Conservation (phyloP, 495 filamentous ascomycete genomes). For the Penicillium pulvis region DNA sequence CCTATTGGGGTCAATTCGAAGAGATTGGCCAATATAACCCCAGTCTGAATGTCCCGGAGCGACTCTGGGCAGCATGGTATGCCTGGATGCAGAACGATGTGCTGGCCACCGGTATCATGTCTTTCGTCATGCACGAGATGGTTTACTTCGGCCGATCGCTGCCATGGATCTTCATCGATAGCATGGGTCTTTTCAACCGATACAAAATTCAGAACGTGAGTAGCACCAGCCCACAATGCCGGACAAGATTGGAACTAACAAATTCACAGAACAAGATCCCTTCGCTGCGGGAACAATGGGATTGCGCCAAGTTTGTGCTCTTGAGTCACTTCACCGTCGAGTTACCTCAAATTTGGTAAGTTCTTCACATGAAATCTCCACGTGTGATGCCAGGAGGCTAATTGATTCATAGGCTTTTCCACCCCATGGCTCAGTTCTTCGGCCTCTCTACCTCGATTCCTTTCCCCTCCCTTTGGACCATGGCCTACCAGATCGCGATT, state of each 20-base stretch:
- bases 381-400: neutral
- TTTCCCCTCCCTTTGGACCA: conserved; percentile 81
- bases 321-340: conserved; percentile 96
- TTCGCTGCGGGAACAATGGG: conserved; percentile 87
- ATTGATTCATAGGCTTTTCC: conserved; percentile 69
- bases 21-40: conserved; percentile 87
- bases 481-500: conserved; percentile 87
- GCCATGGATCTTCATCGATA: conserved; percentile 93
- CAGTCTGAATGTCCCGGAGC: conserved; percentile 80
- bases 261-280: conserved; percentile 79
- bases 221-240: conserved; percentile 4
- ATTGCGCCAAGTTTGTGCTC: conserved; percentile 88
- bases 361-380: neutral
- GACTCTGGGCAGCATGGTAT: conserved; percentile 94
- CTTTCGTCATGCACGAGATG: conserved; percentile 89
- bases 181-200: conserved; percentile 79
- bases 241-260: neutral
- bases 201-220: conserved; percentile 92
- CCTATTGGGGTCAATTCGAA: conserved; percentile 81
- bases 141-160: conserved; percentile 93
- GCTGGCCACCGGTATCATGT: conserved; percentile 94
- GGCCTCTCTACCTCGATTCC: conserved; percentile 87
- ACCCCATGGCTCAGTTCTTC: conserved; percentile 93
- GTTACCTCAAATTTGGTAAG: conserved; percentile 91
- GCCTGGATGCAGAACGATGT: conserved; percentile 98